Percentiles rank a stretch among this genome's conserved stretches.
Evolutionary conservation across 208 protist genomes (phyloP).

Genomic region (Trypanosoma vivax): DNA sequence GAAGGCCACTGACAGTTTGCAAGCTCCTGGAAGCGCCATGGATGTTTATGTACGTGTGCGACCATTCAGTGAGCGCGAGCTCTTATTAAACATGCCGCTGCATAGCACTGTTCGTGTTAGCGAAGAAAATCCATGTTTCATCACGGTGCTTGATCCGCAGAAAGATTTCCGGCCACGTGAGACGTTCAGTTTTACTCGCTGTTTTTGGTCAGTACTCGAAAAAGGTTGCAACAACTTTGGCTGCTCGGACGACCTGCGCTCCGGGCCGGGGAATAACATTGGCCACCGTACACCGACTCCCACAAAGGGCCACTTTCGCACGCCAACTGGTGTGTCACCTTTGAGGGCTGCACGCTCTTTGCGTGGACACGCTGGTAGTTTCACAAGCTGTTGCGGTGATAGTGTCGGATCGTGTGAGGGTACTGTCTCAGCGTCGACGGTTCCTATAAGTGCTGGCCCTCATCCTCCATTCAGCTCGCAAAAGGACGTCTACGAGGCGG

Average conservation of each 20-base stretch:
- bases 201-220: slow-evolving; percentile 80
- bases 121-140: slow-evolving; percentile 48
- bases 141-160: slow-evolving; percentile 65
- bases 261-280: slow-evolving; percentile 36
- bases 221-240: background rate
- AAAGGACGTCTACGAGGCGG: slow-evolving; percentile 60
- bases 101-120: slow-evolving; percentile 75
- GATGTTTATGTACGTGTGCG: slow-evolving; percentile 83
- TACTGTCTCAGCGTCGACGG: slow-evolving; percentile 45
- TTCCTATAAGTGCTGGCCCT: slow-evolving; percentile 26
- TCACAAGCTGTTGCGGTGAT: slow-evolving; percentile 18
- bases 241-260: slow-evolving; percentile 17
- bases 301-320: background rate
- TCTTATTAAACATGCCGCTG: slow-evolving; percentile 21
- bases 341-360: too few species aligned
- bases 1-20: slow-evolving; percentile 6
- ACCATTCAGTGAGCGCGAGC: slow-evolving; percentile 79
- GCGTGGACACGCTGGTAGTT: too few species aligned
- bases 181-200: slow-evolving; percentile 66
- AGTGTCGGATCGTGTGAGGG: slow-evolving; percentile 53
- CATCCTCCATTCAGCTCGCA: slow-evolving; percentile 77
- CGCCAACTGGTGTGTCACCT: background rate
- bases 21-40: slow-evolving; percentile 55
- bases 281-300: slow-evolving; percentile 24
- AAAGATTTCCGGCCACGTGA: slow-evolving; percentile 44